phyloP scores from a whole-genome alignment of 495 filamentous ascomycete species.

The Daldinia caldariorum region DNA sequence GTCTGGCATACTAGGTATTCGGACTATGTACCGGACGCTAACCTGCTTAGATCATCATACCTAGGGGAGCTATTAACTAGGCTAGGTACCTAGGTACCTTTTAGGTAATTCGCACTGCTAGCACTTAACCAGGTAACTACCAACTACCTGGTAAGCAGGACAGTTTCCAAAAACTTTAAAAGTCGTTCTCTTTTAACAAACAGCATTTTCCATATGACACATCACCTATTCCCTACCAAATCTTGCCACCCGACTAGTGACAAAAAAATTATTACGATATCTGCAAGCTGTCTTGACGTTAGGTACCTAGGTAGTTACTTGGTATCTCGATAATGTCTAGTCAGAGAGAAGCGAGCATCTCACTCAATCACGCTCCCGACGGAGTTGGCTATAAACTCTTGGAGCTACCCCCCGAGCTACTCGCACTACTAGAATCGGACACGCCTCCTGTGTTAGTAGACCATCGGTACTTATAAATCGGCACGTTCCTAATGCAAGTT shows the following conservation, averaged over 20 bases:
- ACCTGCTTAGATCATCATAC: background rate
- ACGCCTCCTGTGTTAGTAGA: conserved; percentile 67
- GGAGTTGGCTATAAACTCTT: conserved; percentile 75
- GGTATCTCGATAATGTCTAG: conserved; percentile 63
- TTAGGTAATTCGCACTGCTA: background rate
- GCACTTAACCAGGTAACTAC: background rate
- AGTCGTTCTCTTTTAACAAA: background rate
- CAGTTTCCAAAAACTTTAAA: background rate
- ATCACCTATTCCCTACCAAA: background rate
- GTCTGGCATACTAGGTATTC: no score
- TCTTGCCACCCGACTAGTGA: background rate
- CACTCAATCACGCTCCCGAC: conserved; percentile 68
- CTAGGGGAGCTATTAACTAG: no score
- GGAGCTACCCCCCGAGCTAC: conserved; percentile 81
- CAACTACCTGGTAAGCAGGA: background rate
- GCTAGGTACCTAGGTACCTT: no score
- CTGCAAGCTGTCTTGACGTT: background rate
- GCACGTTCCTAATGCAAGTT: conserved; percentile 11
- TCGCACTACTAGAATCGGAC: conserved; percentile 69
- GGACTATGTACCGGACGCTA: background rate
- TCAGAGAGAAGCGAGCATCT: conserved; percentile 67
- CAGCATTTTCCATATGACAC: background rate
- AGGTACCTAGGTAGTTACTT: no score
- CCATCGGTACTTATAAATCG: background rate
- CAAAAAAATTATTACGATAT: background rate